phyloP scores from a whole-genome alignment of 805 yeast species.

The Hanseniaspora pseudoguilliermondii region DNA sequence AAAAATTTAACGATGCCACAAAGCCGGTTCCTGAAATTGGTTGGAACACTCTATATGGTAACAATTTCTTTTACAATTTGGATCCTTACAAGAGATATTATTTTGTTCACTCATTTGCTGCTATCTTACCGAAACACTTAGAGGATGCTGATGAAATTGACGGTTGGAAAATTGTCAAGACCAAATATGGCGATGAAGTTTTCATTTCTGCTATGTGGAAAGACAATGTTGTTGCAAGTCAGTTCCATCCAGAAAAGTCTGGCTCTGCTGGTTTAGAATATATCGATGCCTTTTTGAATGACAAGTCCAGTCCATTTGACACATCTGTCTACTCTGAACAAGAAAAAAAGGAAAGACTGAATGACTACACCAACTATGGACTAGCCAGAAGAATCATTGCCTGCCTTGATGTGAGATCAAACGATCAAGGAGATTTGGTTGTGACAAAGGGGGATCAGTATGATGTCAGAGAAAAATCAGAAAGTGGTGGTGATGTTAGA shows the following conservation, averaged over 20 bases:
- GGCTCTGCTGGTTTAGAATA: conserved; percentile 80
- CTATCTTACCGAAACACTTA: conserved; percentile 36
- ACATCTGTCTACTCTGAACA: conserved; percentile 22
- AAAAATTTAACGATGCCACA: conserved; percentile 44
- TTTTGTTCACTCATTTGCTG: conserved; percentile 92
- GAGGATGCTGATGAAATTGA: conserved; percentile 24
- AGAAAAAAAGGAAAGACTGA: conserved; percentile 18
- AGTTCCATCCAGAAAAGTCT: conserved; percentile 98
- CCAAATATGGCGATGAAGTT: conserved; percentile 62
- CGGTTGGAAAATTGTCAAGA: conserved; percentile 63
- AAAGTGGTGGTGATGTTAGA: conserved; percentile 50
- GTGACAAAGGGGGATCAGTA: conserved; percentile 98
- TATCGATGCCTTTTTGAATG: conserved; percentile 52
- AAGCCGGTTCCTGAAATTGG: conserved; percentile 96
- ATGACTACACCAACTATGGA: conserved; percentile 42
- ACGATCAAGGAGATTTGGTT: conserved; percentile 87
- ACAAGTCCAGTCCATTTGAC: conserved; percentile 18
- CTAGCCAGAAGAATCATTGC: conserved; percentile 87
- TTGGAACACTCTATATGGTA: conserved; percentile 52
- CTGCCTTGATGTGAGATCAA: conserved; percentile 90
- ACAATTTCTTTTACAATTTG: conserved; percentile 43
- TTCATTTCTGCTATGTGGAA: conserved; percentile 73
- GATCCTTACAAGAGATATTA: conserved; percentile 63
- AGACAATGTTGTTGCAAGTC: conserved; percentile 83
- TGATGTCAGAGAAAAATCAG: conserved; percentile 75